These are phyloP conservation scores for Blastobotrys arbuscula DNA, from an alignment of 1,139 yeast genomes.

Conservation along the genomic window DNA sequence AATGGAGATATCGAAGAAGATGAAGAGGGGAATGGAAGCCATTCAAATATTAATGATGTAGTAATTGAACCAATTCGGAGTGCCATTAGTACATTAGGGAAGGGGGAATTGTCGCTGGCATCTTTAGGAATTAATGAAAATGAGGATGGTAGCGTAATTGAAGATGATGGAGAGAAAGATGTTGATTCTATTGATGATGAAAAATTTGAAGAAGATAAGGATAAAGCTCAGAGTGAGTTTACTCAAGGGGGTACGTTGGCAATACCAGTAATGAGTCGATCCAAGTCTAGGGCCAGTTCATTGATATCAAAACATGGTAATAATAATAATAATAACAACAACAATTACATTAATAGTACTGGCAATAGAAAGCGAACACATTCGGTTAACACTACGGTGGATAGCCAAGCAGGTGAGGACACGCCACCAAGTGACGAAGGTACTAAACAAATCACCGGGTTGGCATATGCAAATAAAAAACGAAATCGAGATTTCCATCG, in stretches of 20 bases:
- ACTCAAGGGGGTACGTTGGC: constrained; percentile 15
- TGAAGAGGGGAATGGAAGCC: constrained; percentile 1
- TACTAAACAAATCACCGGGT: constrained; percentile 31
- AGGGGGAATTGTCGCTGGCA: constrained; percentile 62
- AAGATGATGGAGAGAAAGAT: not conserved
- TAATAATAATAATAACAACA: no score
- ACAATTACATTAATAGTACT: no score
- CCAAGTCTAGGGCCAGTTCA: constrained; percentile 15
- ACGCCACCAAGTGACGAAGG: constrained; percentile 1
- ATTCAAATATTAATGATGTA: constrained; percentile 30
- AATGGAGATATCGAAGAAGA: not conserved
- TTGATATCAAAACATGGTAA: constrained; percentile 11
- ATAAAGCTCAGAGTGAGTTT: constrained; percentile 11
- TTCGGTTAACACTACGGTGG: constrained; percentile 4
- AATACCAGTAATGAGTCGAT: constrained; percentile 14
- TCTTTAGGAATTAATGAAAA: constrained; percentile 41
- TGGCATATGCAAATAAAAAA: constrained; percentile 53
- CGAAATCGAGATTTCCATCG: constrained; percentile 78
- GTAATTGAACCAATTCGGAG: constrained; percentile 54
- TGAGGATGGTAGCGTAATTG: constrained; percentile 3
- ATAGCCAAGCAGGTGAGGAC: not conserved
- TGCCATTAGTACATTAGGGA: constrained; percentile 58
- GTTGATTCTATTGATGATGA: constrained; percentile 1
- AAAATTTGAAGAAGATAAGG: not conserved
- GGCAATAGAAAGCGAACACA: constrained; percentile 3